Conservation (phyloP, 768 basidiomycete species). For the Mycena vitilis region DNA sequence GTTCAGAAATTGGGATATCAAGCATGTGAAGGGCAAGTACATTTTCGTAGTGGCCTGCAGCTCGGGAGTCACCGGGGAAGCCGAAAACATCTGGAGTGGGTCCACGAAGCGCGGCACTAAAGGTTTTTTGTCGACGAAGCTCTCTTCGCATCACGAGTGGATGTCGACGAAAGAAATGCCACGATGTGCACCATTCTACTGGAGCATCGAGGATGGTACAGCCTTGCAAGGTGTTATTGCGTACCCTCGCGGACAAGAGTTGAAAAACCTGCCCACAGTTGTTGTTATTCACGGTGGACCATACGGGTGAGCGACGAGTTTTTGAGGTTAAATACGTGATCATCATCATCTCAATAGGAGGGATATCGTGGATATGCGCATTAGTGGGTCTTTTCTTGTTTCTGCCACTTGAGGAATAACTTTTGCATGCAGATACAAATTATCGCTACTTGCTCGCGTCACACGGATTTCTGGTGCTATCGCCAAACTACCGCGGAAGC, state of each 20-base stretch:
- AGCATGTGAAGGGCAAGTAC: slow-evolving; percentile 20
- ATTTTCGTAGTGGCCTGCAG: slow-evolving; percentile 28
- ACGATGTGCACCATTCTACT: slow-evolving; percentile 30
- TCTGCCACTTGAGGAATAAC: background rate
- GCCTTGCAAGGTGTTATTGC: slow-evolving; percentile 26
- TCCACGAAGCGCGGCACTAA: slow-evolving; percentile 10
- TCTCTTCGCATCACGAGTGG: slow-evolving; percentile 35
- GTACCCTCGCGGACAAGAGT: slow-evolving; percentile 20
- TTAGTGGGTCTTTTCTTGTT: slow-evolving; percentile 7
- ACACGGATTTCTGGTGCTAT: slow-evolving; percentile 32
- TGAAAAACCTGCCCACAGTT: slow-evolving; percentile 22
- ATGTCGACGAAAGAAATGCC: slow-evolving; percentile 25
- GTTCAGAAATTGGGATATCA: slow-evolving; percentile 30
- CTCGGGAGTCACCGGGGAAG: slow-evolving; percentile 32
- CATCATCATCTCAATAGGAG: background rate
- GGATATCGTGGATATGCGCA: slow-evolving; percentile 19
- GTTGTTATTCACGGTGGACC: slow-evolving; percentile 34
- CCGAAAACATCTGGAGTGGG: slow-evolving; percentile 31
- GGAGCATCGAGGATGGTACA: slow-evolving; percentile 27
- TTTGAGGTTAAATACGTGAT: background rate
- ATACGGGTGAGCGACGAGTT: slow-evolving; percentile 14
- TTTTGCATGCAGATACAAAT: background rate
- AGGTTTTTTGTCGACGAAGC: slow-evolving; percentile 23
- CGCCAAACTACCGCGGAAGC: slow-evolving; percentile 36
- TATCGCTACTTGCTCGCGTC: slow-evolving; percentile 27